Evolutionary conservation across 2,329 filamentous ascomycete species (phyloP), one percentile per base, ranked within the genome.

Genomic region (Botrytis squamosa): DNA sequence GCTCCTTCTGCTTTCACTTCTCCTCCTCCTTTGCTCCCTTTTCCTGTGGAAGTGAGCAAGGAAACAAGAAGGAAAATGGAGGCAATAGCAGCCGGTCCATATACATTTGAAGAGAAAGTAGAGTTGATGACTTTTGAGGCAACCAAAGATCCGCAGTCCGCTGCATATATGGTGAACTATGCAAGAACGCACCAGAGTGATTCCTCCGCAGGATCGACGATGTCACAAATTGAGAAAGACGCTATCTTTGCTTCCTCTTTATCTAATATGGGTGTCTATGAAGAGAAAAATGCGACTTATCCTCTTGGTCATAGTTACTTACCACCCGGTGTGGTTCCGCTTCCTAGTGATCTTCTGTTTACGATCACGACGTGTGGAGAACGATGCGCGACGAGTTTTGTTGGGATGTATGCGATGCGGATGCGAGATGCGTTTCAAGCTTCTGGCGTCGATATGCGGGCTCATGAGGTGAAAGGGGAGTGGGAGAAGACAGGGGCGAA

Each of bases 281-380:
- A 38, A 6, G 20, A n/a, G 64, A 36, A 38, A 33, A 29, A 49
- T 46, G 10, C 46, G 44, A 66, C n/a, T n/a, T 71, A 42, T 66
- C 69, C 69, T 55, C 44, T 71, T 25, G 69, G 69, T n/a, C 69
- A 71, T 66, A 40, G 25, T 33, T 71, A 40, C 52, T 9, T 71
- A 4, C 69, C 69, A 10, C 25, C 59, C 4, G 22, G 60, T 12
- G 22, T 65, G 10, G 6, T 29, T 25, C 59, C 59, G 12, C 33
- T 40, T 71, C 33, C 25, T 36, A 66, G 40, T 29, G 69, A 71
- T 20, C 22, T 33, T 20, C 25, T 65, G 4, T 52, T 71, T 36
- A 71, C 69, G 20, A 22, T 66, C 59, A 55, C 69, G 33, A 52
- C 69, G 10, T 9, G 14, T 18, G 46, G 40, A 38, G 69, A 46